Evolutionary conservation across 129 eudicot genomes (phyloP), one percentile per base, ranked within the genome.

Genomic region (Ambrosia artemisiifolia): DNA sequence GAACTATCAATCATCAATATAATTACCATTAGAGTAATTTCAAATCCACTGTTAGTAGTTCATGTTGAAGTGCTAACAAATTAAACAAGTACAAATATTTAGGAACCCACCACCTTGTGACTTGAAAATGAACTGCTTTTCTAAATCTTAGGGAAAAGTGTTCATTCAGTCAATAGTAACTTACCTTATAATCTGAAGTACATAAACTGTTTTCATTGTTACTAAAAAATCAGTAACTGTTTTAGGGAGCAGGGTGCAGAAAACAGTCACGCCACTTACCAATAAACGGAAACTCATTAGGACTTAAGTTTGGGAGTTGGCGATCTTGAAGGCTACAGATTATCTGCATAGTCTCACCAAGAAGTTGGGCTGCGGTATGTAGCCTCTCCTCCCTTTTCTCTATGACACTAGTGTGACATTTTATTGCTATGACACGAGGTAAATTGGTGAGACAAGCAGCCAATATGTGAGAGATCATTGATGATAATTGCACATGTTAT

Each of bases 371-470:
- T 34, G 67, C 67, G n/a, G 28, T 1, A 34, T 34, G 46, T 5
- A 62, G 46, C 33, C 46, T 62, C 24, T 3, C 67, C 44, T 33
- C 67, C 20, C 44, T 34, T 62, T 62, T 8, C 67, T 62, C 67
- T 34, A 62, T 62, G 12, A 32, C 67, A 62, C 20, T n/a, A 13
- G 12, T n/a, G 44, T 62, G 67, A 11, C 46, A 62, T 62, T 62
- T 62, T 20, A 14, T 14, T 62, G 44, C 28, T 62, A 62, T 62
- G 46, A 34, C 67, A 33, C 3, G 44, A 2, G 67, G 67, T 33
- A 62, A 34, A 6, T 62, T 62, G 5, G 67, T 62, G 67, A 62
- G 46, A n/a, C 67, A 62, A 33, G 67, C 67, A 14, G 46, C 67
- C 67, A 62, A 62, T 62, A 62, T 62, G 24, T 62, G 3, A 14